These are phyloP conservation scores for Podaxis sp. DNA, from an alignment of 768 basidiomycete species.

Conservation along the genomic window DNA sequence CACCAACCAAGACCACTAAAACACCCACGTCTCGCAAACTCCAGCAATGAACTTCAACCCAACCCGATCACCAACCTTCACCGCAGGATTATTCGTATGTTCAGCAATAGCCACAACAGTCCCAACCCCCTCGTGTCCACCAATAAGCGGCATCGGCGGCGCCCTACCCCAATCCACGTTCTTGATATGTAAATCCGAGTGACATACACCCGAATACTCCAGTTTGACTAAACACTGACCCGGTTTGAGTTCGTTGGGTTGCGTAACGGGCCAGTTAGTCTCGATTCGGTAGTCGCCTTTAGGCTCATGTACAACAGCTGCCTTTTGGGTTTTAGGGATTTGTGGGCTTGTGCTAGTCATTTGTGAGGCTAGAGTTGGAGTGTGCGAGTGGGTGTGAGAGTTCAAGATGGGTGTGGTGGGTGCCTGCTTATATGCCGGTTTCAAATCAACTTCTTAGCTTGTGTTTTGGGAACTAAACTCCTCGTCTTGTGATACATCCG, in stretches of 20 bases:
- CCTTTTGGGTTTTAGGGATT: constrained; percentile 41
- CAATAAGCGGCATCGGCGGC: constrained; percentile 65
- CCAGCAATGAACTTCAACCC: constrained; percentile 82
- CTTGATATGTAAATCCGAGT: constrained; percentile 77
- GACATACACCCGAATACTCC: constrained; percentile 77
- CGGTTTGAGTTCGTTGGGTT: constrained; percentile 53
- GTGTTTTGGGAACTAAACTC: no score
- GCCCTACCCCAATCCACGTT: constrained; percentile 77
- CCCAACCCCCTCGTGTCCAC: constrained; percentile 87
- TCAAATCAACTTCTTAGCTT: no score
- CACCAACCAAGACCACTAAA: neutral
- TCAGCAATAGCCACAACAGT: constrained; percentile 76
- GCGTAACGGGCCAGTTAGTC: constrained; percentile 52
- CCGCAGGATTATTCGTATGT: constrained; percentile 52
- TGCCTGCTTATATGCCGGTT: no score
- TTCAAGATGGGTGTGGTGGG: no score
- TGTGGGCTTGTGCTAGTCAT: neutral
- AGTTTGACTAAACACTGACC: constrained; percentile 78
- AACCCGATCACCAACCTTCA: constrained; percentile 76
- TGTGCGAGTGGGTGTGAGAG: no score
- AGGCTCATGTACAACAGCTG: constrained; percentile 36
- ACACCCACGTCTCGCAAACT: constrained; percentile 30
- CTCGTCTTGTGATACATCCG: neutral
- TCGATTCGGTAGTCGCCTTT: constrained; percentile 34
- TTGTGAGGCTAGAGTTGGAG: neutral